These are phyloP conservation scores for Neurospora sp. DNA, from an alignment of 495 filamentous ascomycete species.

Conservation along the genomic window DNA sequence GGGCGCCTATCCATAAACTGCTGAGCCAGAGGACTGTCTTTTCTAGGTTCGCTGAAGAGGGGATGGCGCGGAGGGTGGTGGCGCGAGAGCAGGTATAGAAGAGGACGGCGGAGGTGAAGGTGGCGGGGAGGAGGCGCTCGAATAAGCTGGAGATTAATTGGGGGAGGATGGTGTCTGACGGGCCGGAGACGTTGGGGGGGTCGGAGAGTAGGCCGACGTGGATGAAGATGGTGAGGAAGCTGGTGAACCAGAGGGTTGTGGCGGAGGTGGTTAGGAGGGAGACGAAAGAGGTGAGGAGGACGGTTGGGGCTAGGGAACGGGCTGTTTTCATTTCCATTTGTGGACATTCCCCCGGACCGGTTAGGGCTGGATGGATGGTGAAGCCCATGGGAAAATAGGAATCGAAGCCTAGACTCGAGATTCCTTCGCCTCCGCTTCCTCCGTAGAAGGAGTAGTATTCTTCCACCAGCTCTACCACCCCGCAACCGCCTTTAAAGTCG, in stretches of 20 bases:
- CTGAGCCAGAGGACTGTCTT: constrained; percentile 72
- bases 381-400: constrained; percentile 71
- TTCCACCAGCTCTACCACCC: constrained; percentile 46
- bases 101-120: constrained; percentile 65
- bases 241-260: constrained; percentile 57
- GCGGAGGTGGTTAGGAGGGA: constrained; percentile 65
- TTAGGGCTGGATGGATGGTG: constrained; percentile 38
- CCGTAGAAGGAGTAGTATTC: constrained; percentile 51
- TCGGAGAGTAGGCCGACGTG: constrained; percentile 76
- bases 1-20: constrained; percentile 54
- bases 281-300: constrained; percentile 51
- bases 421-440: constrained; percentile 45
- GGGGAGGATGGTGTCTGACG: constrained; percentile 33
- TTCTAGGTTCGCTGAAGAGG: constrained; percentile 53
- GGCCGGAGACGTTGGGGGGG: constrained; percentile 37
- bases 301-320: constrained; percentile 49
- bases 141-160: constrained; percentile 55
- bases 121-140: constrained; percentile 64
- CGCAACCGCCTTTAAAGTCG: constrained; percentile 63
- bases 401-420: constrained; percentile 58
- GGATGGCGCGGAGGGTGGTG: constrained; percentile 42
- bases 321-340: background rate
- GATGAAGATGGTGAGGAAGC: constrained; percentile 61
- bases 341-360: background rate
- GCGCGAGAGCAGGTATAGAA: constrained; percentile 48